Percentiles rank a stretch among this genome's conserved stretches.
Conservation (phyloP, 108 stramenopile species). For the Skeletonema marinoi region DNA sequence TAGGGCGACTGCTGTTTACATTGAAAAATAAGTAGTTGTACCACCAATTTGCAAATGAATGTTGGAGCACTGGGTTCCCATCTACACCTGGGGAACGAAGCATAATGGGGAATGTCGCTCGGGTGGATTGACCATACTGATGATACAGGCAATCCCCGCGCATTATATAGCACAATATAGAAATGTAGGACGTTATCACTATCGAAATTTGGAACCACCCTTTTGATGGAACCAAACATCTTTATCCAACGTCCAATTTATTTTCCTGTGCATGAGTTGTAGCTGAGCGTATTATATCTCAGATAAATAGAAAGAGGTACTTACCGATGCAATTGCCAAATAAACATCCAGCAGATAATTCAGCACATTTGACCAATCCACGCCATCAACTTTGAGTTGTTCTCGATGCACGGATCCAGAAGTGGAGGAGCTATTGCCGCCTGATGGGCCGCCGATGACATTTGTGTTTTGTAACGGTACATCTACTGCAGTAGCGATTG, state of each 20-base stretch:
- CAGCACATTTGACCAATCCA: conserved; percentile 66
- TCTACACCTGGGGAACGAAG: conserved; percentile 21
- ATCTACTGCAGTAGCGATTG: conserved; percentile 41
- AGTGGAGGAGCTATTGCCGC: neutral
- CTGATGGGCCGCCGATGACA: neutral
- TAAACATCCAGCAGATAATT: conserved; percentile 61
- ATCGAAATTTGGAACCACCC: conserved; percentile 16
- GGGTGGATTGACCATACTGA: conserved; percentile 46
- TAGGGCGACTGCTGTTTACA: conserved; percentile 5
- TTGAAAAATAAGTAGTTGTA: neutral
- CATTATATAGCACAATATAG: conserved; percentile 38
- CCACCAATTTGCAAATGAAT: conserved; percentile 1
- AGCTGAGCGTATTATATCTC: neutral
- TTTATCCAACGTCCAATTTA: conserved; percentile 7
- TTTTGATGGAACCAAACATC: conserved; percentile 39
- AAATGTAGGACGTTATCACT: conserved; percentile 3
- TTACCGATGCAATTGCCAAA: conserved; percentile 62
- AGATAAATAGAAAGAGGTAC: conserved; percentile 1
- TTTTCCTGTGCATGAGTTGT: conserved; percentile 13
- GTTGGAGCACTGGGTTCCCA: conserved; percentile 59
- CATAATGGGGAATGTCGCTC: conserved; percentile 46
- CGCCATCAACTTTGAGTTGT: conserved; percentile 54
- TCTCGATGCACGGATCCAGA: conserved; percentile 18
- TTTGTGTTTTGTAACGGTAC: conserved; percentile 27
- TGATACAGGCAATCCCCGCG: conserved; percentile 39